These are phyloP conservation scores for Haematococcus lacustris DNA, from an alignment of 139 green algal genomes.

Conservation along the genomic window DNA sequence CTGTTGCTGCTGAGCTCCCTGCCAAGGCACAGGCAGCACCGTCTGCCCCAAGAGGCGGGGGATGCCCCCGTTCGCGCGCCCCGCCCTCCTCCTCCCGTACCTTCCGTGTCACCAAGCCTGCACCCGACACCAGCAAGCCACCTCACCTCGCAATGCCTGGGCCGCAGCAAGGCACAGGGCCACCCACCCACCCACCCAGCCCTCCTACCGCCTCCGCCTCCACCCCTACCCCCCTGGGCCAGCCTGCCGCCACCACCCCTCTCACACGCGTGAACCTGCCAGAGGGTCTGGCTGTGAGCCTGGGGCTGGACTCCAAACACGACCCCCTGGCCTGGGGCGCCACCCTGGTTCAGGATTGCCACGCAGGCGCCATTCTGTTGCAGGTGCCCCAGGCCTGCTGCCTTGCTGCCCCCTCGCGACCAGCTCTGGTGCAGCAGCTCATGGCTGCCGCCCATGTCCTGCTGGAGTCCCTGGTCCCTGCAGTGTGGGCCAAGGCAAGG, in stretches of 20 bases:
- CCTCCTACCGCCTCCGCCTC: no score
- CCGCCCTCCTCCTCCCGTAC: no score
- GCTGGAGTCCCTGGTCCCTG: constrained; percentile 6
- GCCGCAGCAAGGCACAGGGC: no score
- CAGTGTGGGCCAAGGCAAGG: not conserved
- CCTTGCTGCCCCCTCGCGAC: not conserved
- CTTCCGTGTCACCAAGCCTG: no score
- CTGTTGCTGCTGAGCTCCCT: no score
- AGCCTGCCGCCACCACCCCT: not conserved
- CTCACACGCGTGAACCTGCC: constrained; percentile 7
- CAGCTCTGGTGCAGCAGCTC: not conserved
- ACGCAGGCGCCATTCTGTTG: constrained; percentile 6
- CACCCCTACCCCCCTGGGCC: no score
- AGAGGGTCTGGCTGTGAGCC: not conserved
- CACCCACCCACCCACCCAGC: no score
- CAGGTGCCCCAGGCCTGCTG: constrained; percentile 7
- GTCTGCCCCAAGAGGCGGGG: no score
- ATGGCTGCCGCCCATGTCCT: constrained; percentile 12
- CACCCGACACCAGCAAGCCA: no score
- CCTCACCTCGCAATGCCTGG: no score
- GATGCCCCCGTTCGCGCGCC: no score
- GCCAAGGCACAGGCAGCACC: no score
- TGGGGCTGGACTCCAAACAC: constrained; percentile 12
- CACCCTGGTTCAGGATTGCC: not conserved
- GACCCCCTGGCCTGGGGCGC: constrained; percentile 9